A percentile compares a stretch with the other conserved stretches of the same genome.
Conservation (phyloP, 768 basidiomycete species). For the Gymnopilus dilepis region DNA sequence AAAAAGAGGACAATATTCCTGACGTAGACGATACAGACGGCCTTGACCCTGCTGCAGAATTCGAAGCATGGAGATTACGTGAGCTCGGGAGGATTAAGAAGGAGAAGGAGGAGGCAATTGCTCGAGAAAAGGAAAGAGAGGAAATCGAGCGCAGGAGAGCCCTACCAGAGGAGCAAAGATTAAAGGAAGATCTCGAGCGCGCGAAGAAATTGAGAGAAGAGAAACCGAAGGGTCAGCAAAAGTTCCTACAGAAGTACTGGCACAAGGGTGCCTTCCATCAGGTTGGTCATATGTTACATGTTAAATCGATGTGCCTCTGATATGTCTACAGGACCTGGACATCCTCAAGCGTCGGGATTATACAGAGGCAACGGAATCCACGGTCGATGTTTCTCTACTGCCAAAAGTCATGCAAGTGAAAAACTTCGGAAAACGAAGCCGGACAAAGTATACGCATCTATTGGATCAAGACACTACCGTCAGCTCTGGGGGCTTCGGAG, state of each 20-base stretch:
- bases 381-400: constrained; percentile 84
- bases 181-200: constrained; percentile 90
- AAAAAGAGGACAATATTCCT: constrained; percentile 81
- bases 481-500: constrained; percentile 68
- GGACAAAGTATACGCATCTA: constrained; percentile 96
- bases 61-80: constrained; percentile 94
- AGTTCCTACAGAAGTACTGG: constrained; percentile 98
- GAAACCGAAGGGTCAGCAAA: constrained; percentile 90
- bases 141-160: constrained; percentile 92
- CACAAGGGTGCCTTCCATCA: constrained; percentile 99
- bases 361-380: constrained; percentile 88
- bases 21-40: constrained; percentile 97
- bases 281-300: constrained; percentile 45
- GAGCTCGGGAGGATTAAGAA: constrained; percentile 93
- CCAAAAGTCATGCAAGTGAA: constrained; percentile 98
- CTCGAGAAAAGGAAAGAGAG: constrained; percentile 82
- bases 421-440: constrained; percentile 91
- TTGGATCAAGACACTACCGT: constrained; percentile 91
- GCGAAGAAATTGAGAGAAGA: constrained; percentile 84
- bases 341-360: constrained; percentile 84
- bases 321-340: constrained; percentile 70
- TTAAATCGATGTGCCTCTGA: background rate
- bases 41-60: constrained; percentile 85
- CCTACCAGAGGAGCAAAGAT: constrained; percentile 89
- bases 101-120: constrained; percentile 89